Base-by-base conservation (phyloP, 371 early-diverging fungal genomes). In the Rhizopus delemar region DNA sequence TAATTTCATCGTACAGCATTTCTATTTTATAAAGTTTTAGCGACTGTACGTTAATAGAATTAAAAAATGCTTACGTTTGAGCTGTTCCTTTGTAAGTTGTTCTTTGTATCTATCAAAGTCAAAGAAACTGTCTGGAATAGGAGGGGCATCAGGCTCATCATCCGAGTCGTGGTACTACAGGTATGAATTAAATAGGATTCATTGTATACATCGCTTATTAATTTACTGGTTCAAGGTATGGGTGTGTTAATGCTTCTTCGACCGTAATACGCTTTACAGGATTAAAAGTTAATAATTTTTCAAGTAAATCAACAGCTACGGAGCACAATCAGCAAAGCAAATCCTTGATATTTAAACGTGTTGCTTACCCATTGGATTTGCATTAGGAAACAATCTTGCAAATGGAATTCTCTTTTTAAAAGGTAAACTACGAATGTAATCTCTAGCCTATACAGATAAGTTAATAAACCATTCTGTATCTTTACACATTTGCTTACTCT, bases 241-340 rank as follows among this genome's bases (percentile, higher is more conserved):
- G 94, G 70, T 97, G 96, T 15, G 80, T 81, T 41, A 99, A 82
- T 38, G 97, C 95, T 59, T 95, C 90, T 66, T 92, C 91, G 33
- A 96, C 99, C 5, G 94, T 94, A 63, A 96, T 93, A 39, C 99
- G 87, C 57, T 91, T 88, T 53, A 77, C 75, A 13, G 99, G 99
- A 71, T 94, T 93, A 59, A 98, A 99, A 5, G 90, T 86, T 41
- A 99, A 87, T 59, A 99, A 81, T 61, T 90, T 88, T 68, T 94
- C 92, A 53, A 99, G 81, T 53, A 99, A 69, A 71, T 95, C 93
- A 32, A 91, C 78, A 8, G 96, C 95, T 72, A 86, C 2, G 2
- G 22, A 22, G 22, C 22, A 28, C 9, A 48, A 12, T 38, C 15
- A 32, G 15, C 2, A 13, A 22, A 46, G n/a, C 2, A 49, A 12